phyloP scores from a whole-genome alignment of 1,284 basidiomycete genomes.

The Golubevia pallescens region DNA sequence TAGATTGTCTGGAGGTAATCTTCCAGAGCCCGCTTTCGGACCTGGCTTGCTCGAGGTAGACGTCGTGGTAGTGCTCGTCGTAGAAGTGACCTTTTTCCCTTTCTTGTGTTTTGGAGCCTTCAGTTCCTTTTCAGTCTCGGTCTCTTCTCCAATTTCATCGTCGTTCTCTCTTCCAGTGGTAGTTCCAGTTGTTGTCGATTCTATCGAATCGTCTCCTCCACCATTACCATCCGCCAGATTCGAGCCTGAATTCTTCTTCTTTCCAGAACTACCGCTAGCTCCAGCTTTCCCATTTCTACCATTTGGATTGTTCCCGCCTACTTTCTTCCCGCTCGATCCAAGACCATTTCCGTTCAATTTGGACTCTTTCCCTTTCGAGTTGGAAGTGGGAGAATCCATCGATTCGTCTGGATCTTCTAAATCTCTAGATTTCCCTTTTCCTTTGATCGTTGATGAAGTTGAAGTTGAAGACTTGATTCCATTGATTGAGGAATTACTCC shows the following conservation, averaged over 20 bases:
- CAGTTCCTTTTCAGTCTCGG: not conserved
- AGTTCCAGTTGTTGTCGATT: not conserved
- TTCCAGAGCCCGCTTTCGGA: not conserved
- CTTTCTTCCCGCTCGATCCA: constrained; percentile 1
- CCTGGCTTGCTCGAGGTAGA: not conserved
- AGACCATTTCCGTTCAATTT: constrained; percentile 2
- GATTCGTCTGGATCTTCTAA: not conserved
- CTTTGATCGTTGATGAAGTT: not conserved
- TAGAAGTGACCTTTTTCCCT: not conserved
- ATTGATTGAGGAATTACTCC: not conserved
- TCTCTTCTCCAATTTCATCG: not conserved
- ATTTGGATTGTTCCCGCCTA: not conserved
- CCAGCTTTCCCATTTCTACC: constrained; percentile 4
- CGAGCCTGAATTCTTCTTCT: constrained; percentile 3
- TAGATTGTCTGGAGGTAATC: not conserved
- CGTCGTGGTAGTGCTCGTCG: not conserved
- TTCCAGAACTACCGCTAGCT: not conserved
- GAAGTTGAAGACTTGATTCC: not conserved
- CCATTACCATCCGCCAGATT: not conserved
- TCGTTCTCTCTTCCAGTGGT: not conserved
- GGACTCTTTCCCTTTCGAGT: not conserved
- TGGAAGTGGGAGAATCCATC: not conserved
- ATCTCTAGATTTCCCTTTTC: not conserved
- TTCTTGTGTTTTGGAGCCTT: not conserved
- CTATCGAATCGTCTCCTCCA: not conserved